Evolutionary conservation across 352 stramenopile species (phyloP).

Genomic region (Pythium diclinum): DNA sequence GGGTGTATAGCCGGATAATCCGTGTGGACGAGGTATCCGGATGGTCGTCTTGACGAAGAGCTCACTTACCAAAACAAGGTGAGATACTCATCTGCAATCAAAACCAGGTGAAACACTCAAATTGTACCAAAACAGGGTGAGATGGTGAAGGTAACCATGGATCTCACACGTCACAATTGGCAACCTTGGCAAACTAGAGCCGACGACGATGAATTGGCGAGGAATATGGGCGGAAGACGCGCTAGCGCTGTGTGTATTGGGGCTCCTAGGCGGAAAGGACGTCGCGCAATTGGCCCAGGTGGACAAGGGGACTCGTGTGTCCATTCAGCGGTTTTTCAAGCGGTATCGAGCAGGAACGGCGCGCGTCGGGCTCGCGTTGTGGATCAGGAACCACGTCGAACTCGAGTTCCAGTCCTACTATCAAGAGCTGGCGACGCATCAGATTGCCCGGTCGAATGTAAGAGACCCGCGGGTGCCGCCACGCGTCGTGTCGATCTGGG

Average conservation of each 20-base stretch:
- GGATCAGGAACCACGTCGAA: constrained; percentile 27
- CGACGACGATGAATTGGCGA: constrained; percentile 5
- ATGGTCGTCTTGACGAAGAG: not conserved
- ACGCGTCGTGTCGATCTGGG: constrained; percentile 52
- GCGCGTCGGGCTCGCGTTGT: constrained; percentile 39
- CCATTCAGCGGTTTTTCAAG: constrained; percentile 23
- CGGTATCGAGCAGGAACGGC: constrained; percentile 25
- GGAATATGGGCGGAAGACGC: constrained; percentile 7
- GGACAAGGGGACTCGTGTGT: constrained; percentile 24
- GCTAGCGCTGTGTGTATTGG: constrained; percentile 32
- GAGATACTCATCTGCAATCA: not conserved
- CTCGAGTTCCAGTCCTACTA: constrained; percentile 49
- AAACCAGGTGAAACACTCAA: constrained; percentile 18
- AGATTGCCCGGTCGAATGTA: constrained; percentile 35
- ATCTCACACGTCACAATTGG: constrained; percentile 9
- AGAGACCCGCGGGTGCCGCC: constrained; percentile 56
- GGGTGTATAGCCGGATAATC: constrained; percentile 26
- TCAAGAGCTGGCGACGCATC: constrained; percentile 48
- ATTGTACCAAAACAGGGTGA: no score
- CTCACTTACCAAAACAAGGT: constrained; percentile 1
- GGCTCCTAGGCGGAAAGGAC: constrained; percentile 29
- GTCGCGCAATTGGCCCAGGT: constrained; percentile 23
- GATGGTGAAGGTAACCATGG: not conserved
- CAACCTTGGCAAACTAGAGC: not conserved
- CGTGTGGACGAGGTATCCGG: not conserved